A percentile compares a stretch with the other conserved stretches of the same genome.
These are phyloP conservation scores for Lichtheimia ramosa DNA, from an alignment of 371 early-diverging fungal genomes.

Conservation along the genomic window DNA sequence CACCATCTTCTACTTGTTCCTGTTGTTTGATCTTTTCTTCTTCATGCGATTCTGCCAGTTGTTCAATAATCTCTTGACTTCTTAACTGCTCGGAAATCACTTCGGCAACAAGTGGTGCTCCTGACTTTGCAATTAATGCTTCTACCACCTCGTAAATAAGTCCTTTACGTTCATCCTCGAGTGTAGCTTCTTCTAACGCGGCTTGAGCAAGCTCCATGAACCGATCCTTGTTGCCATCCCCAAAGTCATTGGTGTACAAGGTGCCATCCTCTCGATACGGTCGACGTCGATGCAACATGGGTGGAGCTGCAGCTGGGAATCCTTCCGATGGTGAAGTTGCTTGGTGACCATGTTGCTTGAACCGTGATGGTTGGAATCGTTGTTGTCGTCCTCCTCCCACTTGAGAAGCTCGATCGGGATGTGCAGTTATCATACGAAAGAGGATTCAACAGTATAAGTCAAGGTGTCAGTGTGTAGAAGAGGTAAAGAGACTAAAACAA, in stretches of 20 bases:
- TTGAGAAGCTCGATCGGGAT: too few species aligned
- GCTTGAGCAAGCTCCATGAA: constrained; percentile 51
- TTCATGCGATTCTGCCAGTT: constrained; percentile 31
- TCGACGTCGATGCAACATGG: constrained; percentile 4
- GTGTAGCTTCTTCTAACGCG: constrained; percentile 44
- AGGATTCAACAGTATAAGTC: not conserved
- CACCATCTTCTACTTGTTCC: constrained; percentile 10
- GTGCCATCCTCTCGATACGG: constrained; percentile 1
- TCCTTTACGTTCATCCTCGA: constrained; percentile 46
- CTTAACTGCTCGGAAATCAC: constrained; percentile 43
- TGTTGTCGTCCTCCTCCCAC: not conserved
- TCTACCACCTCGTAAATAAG: constrained; percentile 48
- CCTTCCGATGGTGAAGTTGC: constrained; percentile 10
- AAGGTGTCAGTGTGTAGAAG: not conserved
- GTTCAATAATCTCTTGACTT: constrained; percentile 48
- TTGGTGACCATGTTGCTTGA: constrained; percentile 10
- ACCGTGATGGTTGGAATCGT: not conserved
- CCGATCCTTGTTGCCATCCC: constrained; percentile 34
- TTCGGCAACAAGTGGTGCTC: constrained; percentile 43
- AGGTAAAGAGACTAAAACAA: not conserved
- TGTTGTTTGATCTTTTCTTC: constrained; percentile 18
- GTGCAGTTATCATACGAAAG: not conserved
- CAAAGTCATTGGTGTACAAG: constrained; percentile 8
- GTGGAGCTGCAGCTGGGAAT: not conserved
- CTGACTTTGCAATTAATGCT: constrained; percentile 38